phyloP scores from a whole-genome alignment of 1,284 basidiomycete genomes.

The Grifola frondosa region DNA sequence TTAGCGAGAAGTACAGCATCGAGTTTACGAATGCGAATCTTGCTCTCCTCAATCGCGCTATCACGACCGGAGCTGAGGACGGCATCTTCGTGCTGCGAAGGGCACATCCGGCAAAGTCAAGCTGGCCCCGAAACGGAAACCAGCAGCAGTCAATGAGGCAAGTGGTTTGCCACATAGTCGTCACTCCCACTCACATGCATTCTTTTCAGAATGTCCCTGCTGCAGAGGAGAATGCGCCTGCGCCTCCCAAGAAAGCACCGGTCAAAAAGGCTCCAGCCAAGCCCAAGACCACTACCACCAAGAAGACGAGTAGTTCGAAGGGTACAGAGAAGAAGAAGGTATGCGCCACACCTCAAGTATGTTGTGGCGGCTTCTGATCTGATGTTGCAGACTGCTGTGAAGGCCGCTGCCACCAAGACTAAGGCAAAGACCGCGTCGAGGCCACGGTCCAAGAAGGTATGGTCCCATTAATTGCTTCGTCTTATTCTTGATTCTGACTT shows the following conservation, averaged over 20 bases:
- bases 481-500: constrained; percentile 5
- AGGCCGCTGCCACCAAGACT: constrained; percentile 28
- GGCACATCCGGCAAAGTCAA: constrained; percentile 49
- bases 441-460: constrained; percentile 29
- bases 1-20: constrained; percentile 77
- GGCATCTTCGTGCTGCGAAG: constrained; percentile 81
- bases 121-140: constrained; percentile 49
- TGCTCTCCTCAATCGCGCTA: constrained; percentile 79
- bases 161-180: constrained; percentile 11
- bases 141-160: constrained; percentile 63
- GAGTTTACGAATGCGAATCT: constrained; percentile 74
- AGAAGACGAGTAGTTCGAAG: constrained; percentile 36
- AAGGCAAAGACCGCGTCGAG: constrained; percentile 40
- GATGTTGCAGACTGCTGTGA: constrained; percentile 29
- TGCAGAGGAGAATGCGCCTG: constrained; percentile 20
- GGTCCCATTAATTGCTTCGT: constrained; percentile 8
- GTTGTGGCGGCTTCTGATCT: background rate
- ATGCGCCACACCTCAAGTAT: background rate
- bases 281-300: constrained; percentile 23
- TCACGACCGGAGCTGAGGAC: constrained; percentile 77
- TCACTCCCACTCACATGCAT: background rate
- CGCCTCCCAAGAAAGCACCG: constrained; percentile 16
- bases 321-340: constrained; percentile 34
- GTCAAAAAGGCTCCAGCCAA: constrained; percentile 28
- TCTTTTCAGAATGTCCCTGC: constrained; percentile 13